These are phyloP conservation scores for Vitis hybrid DNA, from an alignment of 177 flowering plant species.

Conservation along the genomic window DNA sequence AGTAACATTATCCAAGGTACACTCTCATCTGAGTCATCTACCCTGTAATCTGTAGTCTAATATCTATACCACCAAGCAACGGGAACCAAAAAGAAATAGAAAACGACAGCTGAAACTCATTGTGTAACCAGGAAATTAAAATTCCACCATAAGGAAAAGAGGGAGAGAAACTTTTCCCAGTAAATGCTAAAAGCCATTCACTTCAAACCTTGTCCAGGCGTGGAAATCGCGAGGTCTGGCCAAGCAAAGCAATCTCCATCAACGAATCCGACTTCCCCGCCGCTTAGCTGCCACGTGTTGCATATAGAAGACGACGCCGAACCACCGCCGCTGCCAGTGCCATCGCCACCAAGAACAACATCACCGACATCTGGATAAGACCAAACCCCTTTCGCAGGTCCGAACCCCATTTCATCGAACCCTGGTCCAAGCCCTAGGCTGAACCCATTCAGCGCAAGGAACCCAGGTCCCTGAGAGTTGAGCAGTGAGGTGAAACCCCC, in stretches of 20 bases:
- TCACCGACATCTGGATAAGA: constrained; percentile 21
- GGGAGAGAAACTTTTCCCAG: not conserved
- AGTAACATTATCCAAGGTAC: no score
- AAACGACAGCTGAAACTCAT: no score
- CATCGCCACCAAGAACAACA: not conserved
- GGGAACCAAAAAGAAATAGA: no score
- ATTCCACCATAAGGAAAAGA: not conserved
- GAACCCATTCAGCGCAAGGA: constrained; percentile 26
- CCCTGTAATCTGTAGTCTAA: no score
- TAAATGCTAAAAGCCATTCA: constrained; percentile 8
- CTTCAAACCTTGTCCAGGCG: constrained; percentile 33
- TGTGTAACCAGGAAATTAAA: not conserved
- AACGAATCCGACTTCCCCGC: constrained; percentile 17
- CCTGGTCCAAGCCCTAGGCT: constrained; percentile 24
- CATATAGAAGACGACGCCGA: constrained; percentile 12
- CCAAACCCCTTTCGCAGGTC: constrained; percentile 24
- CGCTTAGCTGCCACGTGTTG: constrained; percentile 34
- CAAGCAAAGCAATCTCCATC: constrained; percentile 42
- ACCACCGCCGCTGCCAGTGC: constrained; percentile 12
- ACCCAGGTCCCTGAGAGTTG: constrained; percentile 25
- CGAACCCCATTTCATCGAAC: constrained; percentile 26
- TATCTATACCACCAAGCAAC: no score
- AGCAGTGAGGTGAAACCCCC: constrained; percentile 27
- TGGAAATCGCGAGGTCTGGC: constrained; percentile 53
- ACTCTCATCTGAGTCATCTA: no score